phyloP scores from a whole-genome alignment of 106 monocot genomes.

The Allium cepa region DNA sequence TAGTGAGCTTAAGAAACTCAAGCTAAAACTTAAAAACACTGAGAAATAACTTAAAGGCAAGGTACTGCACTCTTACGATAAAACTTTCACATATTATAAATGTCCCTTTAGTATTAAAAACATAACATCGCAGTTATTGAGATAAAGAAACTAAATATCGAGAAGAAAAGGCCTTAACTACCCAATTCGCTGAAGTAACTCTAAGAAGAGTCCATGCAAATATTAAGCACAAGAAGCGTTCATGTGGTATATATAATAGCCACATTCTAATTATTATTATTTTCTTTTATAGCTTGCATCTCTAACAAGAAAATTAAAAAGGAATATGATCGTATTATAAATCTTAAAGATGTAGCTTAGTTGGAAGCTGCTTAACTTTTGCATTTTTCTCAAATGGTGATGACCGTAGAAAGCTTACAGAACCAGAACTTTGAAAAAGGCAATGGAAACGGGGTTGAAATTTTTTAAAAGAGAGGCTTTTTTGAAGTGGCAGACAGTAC shows the following conservation, averaged over 20 bases:
- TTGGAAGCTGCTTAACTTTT: slow-evolving; percentile 31
- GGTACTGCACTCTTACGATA: slow-evolving; percentile 1
- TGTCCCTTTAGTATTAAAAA: neutral
- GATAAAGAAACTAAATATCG: slow-evolving; percentile 32
- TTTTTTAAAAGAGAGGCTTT: neutral
- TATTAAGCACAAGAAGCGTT: slow-evolving; percentile 21
- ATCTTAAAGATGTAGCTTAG: slow-evolving; percentile 31
- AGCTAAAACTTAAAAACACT: slow-evolving; percentile 17
- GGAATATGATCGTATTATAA: slow-evolving; percentile 24
- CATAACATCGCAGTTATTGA: slow-evolving; percentile 30
- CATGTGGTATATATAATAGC: neutral
- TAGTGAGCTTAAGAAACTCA: slow-evolving; percentile 29
- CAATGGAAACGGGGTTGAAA: slow-evolving; percentile 21
- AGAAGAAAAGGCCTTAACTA: slow-evolving; percentile 58
- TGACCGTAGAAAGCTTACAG: slow-evolving; percentile 34
- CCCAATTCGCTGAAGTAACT: slow-evolving; percentile 61
- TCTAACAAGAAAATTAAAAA: slow-evolving; percentile 33
- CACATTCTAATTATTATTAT: no score
- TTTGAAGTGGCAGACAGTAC: no score
- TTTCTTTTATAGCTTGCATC: slow-evolving; percentile 13
- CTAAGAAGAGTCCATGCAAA: slow-evolving; percentile 51
- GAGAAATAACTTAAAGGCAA: slow-evolving; percentile 34
- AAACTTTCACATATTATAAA: neutral
- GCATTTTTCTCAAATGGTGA: slow-evolving; percentile 12
- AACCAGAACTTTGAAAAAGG: slow-evolving; percentile 35